Conservation (phyloP, 768 basidiomycete species). For the Suillus ampliporus region DNA sequence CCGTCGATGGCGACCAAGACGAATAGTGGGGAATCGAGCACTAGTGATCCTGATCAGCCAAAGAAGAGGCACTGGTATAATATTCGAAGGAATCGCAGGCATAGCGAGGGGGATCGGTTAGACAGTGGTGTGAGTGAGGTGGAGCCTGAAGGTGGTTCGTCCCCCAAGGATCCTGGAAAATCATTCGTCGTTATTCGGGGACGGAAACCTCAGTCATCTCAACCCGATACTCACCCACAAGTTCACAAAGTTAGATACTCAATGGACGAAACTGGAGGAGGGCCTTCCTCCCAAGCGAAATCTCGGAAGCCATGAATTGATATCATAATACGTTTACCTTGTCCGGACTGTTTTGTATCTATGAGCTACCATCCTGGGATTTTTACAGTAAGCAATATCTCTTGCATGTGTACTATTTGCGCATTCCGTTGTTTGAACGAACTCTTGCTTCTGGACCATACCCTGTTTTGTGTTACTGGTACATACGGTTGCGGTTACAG, state of each 20-base stretch:
- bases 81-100: conserved; percentile 60
- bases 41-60: conserved; percentile 50
- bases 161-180: conserved; percentile 46
- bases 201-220: conserved; percentile 45
- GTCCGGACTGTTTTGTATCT: conserved; percentile 26
- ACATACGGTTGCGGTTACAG: neutral
- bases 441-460: conserved; percentile 9
- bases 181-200: conserved; percentile 79
- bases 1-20: conserved; percentile 23
- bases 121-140: conserved; percentile 27
- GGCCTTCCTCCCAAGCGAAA: conserved; percentile 16
- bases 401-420: conserved; percentile 36
- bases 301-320: conserved; percentile 5
- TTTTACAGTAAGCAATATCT: conserved; percentile 30
- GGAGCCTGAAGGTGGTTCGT: conserved; percentile 36
- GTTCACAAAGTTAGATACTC: conserved; percentile 33
- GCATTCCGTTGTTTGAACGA: conserved; percentile 23
- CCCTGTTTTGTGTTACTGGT: neutral
- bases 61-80: conserved; percentile 79
- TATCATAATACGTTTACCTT: conserved; percentile 15
- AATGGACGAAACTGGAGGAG: conserved; percentile 33
- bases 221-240: conserved; percentile 26
- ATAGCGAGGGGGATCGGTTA: conserved; percentile 58
- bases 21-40: conserved; percentile 30
- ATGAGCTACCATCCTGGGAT: conserved; percentile 20